These are phyloP conservation scores for Didymosphaeria variabile DNA, from an alignment of 2,329 filamentous ascomycete genomes.

Conservation along the genomic window DNA sequence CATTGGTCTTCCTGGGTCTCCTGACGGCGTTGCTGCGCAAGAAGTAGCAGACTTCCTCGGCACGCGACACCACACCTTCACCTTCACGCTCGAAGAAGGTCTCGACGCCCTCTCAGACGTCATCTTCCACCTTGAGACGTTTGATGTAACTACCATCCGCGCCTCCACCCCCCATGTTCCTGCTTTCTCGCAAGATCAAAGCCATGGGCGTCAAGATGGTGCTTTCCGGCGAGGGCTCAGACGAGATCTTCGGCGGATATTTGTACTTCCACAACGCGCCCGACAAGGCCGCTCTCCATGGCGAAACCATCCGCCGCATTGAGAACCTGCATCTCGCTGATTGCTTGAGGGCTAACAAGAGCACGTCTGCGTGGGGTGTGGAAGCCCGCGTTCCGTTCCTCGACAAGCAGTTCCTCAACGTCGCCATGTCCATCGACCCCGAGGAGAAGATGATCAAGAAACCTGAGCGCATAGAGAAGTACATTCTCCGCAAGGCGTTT, in stretches of 20 bases:
- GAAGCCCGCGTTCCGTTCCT: conserved; percentile 98
- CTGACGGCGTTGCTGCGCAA: conserved; percentile 88
- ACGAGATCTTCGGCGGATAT: conserved; percentile 98
- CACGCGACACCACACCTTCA: conserved; percentile 98
- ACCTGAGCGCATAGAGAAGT: conserved; percentile 86
- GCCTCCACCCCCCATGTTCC: conserved; percentile 97
- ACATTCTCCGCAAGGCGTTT: conserved; percentile 97
- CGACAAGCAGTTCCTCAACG: conserved; percentile 95
- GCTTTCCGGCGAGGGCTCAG: conserved; percentile 92
- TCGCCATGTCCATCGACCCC: conserved; percentile 92
- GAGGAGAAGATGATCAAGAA: conserved; percentile 94
- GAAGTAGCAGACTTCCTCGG: conserved; percentile 97
- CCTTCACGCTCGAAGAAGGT: conserved; percentile 96
- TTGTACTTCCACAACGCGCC: conserved; percentile 98
- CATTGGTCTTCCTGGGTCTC: conserved; percentile 91
- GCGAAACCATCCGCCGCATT: conserved; percentile 90
- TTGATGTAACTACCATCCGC: conserved; percentile 97
- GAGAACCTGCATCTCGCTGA: conserved; percentile 98
- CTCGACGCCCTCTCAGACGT: conserved; percentile 97
- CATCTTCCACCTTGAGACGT: conserved; percentile 97
- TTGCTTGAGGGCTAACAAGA: conserved; percentile 98
- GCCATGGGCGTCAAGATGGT: conserved; percentile 99
- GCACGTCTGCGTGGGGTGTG: conserved; percentile 95
- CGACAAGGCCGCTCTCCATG: conserved; percentile 90
- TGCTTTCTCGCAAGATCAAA: conserved; percentile 98